These are phyloP conservation scores for Coix lacrymajobi DNA, from an alignment of 176 grass and related monocot species.

Conservation along the genomic window DNA sequence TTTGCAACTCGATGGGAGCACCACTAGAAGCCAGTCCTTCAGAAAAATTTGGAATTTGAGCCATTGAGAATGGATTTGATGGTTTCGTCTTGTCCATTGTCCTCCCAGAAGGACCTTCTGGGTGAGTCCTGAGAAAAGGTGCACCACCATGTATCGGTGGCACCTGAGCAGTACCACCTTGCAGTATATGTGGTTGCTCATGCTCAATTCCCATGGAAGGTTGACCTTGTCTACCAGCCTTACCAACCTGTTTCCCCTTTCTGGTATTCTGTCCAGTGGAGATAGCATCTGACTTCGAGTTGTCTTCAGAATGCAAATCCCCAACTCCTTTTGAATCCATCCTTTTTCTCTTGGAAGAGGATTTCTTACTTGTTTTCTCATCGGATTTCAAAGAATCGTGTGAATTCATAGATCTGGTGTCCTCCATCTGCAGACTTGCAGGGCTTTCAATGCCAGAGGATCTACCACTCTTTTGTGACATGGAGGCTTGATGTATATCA, in stretches of 20 bases:
- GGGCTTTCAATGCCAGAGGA: conserved; percentile 73
- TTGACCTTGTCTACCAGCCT: conserved; percentile 52
- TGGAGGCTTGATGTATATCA: conserved; percentile 67
- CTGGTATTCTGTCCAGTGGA: conserved; percentile 53
- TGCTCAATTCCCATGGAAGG: conserved; percentile 40
- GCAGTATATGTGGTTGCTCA: conserved; percentile 57
- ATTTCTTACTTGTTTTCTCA: conserved; percentile 75
- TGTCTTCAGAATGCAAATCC: conserved; percentile 58
- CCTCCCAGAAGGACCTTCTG: conserved; percentile 51
- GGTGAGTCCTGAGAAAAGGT: conserved; percentile 37
- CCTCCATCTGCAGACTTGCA: conserved; percentile 75
- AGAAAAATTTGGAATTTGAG: conserved; percentile 55
- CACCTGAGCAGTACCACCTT: conserved; percentile 41
- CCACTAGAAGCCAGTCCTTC: conserved; percentile 56
- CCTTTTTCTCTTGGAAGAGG: conserved; percentile 80
- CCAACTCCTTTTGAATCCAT: conserved; percentile 59
- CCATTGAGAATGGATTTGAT: conserved; percentile 48
- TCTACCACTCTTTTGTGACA: conserved; percentile 64
- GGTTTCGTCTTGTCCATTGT: conserved; percentile 48
- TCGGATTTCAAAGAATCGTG: conserved; percentile 87
- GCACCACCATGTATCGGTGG: conserved; percentile 45
- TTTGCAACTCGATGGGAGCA: conserved; percentile 61
- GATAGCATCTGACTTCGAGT: conserved; percentile 70
- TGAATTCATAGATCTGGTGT: conserved; percentile 87
- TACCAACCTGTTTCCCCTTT: conserved; percentile 65